These are phyloP conservation scores for Malassezia furfur DNA, from an alignment of 1,284 basidiomycete genomes.

Conservation along the genomic window DNA sequence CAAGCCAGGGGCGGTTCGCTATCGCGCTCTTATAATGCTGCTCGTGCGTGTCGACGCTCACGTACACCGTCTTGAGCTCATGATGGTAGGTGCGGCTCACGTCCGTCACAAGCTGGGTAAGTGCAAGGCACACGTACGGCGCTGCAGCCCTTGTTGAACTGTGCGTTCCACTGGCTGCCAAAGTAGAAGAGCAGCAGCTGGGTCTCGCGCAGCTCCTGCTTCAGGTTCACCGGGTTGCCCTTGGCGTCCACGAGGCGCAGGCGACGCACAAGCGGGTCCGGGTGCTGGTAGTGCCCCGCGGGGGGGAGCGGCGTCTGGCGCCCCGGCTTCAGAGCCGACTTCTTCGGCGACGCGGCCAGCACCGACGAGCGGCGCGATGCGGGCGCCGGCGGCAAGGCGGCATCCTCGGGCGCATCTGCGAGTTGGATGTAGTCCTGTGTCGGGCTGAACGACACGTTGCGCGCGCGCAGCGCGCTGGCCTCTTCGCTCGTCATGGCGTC, in stretches of 20 bases:
- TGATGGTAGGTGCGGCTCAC: constrained; percentile 41
- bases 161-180: constrained; percentile 40
- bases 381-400: not conserved
- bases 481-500: not conserved
- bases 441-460: constrained; percentile 5
- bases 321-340: constrained; percentile 44
- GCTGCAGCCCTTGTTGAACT: constrained; percentile 30
- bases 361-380: no score
- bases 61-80: constrained; percentile 48
- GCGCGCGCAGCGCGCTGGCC: not conserved
- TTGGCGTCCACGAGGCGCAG: constrained; percentile 42
- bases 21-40: constrained; percentile 43
- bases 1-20: constrained; percentile 43
- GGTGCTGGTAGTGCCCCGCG: constrained; percentile 42
- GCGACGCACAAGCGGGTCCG: constrained; percentile 47
- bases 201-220: constrained; percentile 38
- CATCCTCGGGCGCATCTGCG: not conserved
- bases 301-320: constrained; percentile 32
- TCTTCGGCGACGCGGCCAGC: constrained; percentile 21
- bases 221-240: constrained; percentile 41
- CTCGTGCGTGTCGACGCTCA: constrained; percentile 46
- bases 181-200: constrained; percentile 49
- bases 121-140: not conserved
- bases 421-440: not conserved
- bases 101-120: constrained; percentile 24